phyloP scores from a whole-genome alignment of 257 asterid genomes.

The Solanum microdontum region DNA sequence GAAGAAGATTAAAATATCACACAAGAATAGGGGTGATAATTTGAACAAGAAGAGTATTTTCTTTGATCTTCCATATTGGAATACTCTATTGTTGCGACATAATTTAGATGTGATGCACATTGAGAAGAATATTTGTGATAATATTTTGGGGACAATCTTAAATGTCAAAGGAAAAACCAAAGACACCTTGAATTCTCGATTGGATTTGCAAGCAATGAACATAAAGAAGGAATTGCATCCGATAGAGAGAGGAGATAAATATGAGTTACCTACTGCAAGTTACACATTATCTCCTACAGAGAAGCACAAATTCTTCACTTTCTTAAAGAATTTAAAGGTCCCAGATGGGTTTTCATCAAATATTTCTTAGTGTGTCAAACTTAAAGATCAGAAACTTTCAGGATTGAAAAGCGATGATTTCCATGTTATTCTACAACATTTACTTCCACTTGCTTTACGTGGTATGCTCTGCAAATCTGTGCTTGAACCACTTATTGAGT shows the following conservation, averaged over 20 bases:
- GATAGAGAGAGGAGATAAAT: background rate
- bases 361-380: background rate
- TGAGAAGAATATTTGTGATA: too few relatives aligned
- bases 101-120: too few relatives aligned
- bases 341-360: background rate
- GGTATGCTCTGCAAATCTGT: background rate
- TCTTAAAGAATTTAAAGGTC: background rate
- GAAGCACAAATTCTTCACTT: too few relatives aligned
- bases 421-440: background rate
- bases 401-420: background rate
- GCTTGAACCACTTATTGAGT: background rate
- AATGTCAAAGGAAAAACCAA: too few relatives aligned
- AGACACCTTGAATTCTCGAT: background rate
- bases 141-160: too few relatives aligned
- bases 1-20: too few relatives aligned
- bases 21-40: too few relatives aligned
- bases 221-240: background rate
- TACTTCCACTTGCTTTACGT: background rate
- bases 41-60: too few relatives aligned
- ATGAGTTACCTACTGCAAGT: background rate
- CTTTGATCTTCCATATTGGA: too few relatives aligned
- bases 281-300: background rate
- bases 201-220: too few relatives aligned
- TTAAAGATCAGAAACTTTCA: background rate
- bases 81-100: too few relatives aligned